Evolutionary conservation across 768 basidiomycete species (phyloP).

Genomic region (Hypholoma fasciculare): DNA sequence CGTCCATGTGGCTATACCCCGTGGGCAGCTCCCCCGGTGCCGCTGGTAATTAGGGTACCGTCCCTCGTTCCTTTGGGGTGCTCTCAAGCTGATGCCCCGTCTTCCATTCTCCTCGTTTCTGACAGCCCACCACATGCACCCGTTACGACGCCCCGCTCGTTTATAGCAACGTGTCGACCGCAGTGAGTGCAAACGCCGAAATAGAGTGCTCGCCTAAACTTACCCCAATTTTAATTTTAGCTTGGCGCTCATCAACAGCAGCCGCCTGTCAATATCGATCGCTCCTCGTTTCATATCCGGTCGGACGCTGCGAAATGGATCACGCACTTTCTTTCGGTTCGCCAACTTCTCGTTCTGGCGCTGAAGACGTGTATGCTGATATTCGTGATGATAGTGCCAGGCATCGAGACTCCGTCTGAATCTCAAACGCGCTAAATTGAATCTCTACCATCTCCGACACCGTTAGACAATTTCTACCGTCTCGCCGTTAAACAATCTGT

Average conservation of each 20-base stretch:
- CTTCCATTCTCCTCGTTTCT: neutral
- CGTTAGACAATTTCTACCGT: neutral
- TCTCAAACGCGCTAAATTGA: neutral
- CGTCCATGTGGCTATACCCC: neutral
- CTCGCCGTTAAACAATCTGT: neutral
- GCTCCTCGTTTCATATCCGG: neutral
- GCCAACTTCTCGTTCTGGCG: neutral
- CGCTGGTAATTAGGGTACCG: neutral
- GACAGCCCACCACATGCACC: neutral
- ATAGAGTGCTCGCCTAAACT: neutral
- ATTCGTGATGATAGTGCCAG: neutral
- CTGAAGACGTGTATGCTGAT: neutral
- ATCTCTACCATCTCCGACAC: neutral
- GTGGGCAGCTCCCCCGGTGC: neutral
- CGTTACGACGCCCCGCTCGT: conserved; percentile 2
- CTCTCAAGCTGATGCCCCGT: neutral
- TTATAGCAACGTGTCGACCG: neutral
- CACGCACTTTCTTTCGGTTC: neutral
- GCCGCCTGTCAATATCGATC: neutral
- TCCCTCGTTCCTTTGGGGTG: too few species aligned
- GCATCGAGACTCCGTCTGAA: neutral
- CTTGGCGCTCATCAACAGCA: neutral
- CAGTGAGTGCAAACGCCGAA: neutral
- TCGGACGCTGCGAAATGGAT: neutral
- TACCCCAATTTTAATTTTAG: neutral